phyloP scores from a whole-genome alignment of 805 yeast genomes.

The Pichia occidentalis region DNA sequence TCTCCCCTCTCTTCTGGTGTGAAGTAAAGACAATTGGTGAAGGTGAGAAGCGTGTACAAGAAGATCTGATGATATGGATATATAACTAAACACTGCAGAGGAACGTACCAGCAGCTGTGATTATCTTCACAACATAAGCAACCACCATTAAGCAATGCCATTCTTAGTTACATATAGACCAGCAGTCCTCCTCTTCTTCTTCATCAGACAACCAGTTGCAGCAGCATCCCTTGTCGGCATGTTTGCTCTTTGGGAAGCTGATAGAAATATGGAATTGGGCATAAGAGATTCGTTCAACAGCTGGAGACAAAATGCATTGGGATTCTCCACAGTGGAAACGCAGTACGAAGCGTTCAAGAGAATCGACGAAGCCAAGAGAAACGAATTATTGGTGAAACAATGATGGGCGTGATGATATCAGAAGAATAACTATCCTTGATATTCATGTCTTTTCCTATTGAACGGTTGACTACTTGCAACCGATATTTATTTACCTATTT shows the following conservation, averaged over 20 bases:
- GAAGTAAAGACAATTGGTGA: no score
- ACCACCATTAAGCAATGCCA: constrained; percentile 14
- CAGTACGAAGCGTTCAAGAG: constrained; percentile 28
- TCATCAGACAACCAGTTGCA: constrained; percentile 33
- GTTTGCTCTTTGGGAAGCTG: constrained; percentile 33
- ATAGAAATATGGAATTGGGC: constrained; percentile 29
- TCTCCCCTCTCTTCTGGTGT: no score
- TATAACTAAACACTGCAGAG: no score
- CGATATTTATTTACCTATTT: constrained; percentile 1
- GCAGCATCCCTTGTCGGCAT: constrained; percentile 28
- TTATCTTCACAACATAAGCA: no score
- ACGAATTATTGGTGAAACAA: constrained; percentile 17
- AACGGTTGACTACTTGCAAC: neutral
- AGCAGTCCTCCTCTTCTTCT: constrained; percentile 31
- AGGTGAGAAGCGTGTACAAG: no score
- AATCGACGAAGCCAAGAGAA: constrained; percentile 28
- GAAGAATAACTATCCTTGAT: neutral
- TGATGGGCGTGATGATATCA: neutral
- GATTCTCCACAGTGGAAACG: constrained; percentile 29
- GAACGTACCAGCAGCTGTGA: no score
- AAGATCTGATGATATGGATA: no score
- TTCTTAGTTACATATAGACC: constrained; percentile 31
- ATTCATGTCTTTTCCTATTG: neutral
- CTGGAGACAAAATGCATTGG: constrained; percentile 26
- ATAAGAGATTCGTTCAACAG: constrained; percentile 24